These are phyloP conservation scores for Cicer arietinum DNA, from an alignment of 306 rosid genomes.

Conservation along the genomic window DNA sequence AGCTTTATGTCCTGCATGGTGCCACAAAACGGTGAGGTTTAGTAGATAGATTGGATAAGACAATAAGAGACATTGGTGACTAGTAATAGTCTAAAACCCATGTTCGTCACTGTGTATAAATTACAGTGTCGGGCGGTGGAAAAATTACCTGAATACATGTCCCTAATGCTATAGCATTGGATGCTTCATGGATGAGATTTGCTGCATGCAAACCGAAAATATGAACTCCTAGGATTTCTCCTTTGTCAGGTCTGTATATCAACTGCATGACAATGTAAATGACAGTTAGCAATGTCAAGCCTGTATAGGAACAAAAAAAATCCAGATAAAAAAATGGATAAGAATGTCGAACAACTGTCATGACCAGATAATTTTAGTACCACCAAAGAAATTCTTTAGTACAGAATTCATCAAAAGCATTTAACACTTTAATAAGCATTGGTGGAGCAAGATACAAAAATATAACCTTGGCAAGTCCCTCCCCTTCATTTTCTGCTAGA, in stretches of 20 bases:
- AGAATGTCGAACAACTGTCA: slow-evolving; percentile 15
- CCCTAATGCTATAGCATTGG: slow-evolving; percentile 91
- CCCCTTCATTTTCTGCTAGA: slow-evolving; percentile 98
- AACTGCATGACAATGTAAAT: slow-evolving; percentile 61
- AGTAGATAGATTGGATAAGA: slow-evolving; percentile 8
- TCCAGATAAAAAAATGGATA: slow-evolving; percentile 20
- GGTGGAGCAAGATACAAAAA: slow-evolving; percentile 34
- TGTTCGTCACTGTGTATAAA: neutral
- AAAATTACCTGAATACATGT: slow-evolving; percentile 79
- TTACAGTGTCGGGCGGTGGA: slow-evolving; percentile 2
- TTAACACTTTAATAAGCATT: slow-evolving; percentile 4
- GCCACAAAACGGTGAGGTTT: slow-evolving; percentile 33
- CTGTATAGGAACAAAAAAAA: slow-evolving; percentile 19
- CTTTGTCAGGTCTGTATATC: slow-evolving; percentile 97
- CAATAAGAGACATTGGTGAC: neutral
- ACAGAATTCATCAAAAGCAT: slow-evolving; percentile 6
- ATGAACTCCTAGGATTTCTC: slow-evolving; percentile 96
- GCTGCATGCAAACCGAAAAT: slow-evolving; percentile 99
- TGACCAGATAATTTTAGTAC: slow-evolving; percentile 4
- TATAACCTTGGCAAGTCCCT: slow-evolving; percentile 91
- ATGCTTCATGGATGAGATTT: slow-evolving; percentile 98
- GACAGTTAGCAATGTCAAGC: slow-evolving; percentile 36
- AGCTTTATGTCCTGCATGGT: slow-evolving; percentile 75
- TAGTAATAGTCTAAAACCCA: slow-evolving; percentile 12
- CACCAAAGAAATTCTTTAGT: neutral